Conservation (phyloP, 2,329 filamentous ascomycete species). For the Metarhizium humberi region DNA sequence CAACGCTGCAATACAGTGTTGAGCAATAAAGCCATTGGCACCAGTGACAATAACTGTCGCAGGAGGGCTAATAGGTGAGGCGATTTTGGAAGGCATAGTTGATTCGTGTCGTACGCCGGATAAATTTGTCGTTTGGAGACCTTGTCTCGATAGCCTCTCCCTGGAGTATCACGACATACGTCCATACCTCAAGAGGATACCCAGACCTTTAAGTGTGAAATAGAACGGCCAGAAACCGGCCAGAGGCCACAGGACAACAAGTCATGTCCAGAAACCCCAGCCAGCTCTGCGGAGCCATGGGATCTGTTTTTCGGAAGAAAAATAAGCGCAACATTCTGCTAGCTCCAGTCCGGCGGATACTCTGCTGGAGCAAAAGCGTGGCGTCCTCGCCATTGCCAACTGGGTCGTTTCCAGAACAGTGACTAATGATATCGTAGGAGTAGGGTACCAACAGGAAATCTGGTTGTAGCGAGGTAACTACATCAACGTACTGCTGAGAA, state of each 20-base stretch:
- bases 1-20: slow-evolving; percentile 26
- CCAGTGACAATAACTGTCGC: slow-evolving; percentile 28
- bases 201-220: neutral
- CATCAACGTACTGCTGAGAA: too few relatives aligned
- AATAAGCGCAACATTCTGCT: neutral
- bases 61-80: slow-evolving; percentile 14
- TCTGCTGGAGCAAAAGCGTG: neutral
- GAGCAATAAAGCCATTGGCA: slow-evolving; percentile 32
- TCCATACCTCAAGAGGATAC: neutral
- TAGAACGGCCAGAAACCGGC: neutral
- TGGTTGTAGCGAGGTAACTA: too few relatives aligned
- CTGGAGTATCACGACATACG: too few relatives aligned
- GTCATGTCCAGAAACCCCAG: neutral
- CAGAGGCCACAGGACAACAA: neutral
- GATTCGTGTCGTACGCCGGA: neutral
- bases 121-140: neutral
- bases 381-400: neutral
- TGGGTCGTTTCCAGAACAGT: neutral
- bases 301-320: neutral
- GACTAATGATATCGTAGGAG: neutral
- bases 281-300: neutral
- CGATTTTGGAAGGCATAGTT: slow-evolving; percentile 16
- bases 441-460: neutral
- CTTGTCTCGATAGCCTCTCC: too few relatives aligned
- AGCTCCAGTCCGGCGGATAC: neutral